Conservation (phyloP, 176 grass and related monocot species). For the Oryza rufipogon region DNA sequence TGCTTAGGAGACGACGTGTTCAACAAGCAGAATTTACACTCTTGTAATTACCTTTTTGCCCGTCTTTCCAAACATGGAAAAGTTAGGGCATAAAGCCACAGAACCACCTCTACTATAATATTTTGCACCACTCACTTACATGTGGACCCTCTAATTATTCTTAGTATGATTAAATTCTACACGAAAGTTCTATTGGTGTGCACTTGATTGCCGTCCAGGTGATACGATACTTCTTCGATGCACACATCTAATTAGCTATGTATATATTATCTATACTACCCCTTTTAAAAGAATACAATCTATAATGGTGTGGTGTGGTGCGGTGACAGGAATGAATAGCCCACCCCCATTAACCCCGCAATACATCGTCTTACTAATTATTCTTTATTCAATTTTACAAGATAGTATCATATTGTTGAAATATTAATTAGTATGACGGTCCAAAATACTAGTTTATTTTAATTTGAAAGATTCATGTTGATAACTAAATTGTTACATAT, state of each 20-base stretch:
- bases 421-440: too few species aligned
- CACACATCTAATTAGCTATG: background rate
- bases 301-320: background rate
- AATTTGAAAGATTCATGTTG: too few species aligned
- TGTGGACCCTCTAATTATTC: background rate
- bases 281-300: background rate
- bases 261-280: background rate
- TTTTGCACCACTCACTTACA: too few species aligned
- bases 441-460: too few species aligned
- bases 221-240: background rate
- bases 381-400: too few species aligned
- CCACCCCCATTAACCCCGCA: too few species aligned
- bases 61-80: constrained; percentile 26
- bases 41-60: constrained; percentile 14
- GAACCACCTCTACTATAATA: background rate
- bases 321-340: background rate
- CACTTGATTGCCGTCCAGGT: background rate
- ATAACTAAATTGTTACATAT: too few species aligned
- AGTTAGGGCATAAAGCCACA: background rate
- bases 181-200: background rate
- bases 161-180: background rate
- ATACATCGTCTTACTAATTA: too few species aligned
- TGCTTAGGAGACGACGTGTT: constrained; percentile 16
- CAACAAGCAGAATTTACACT: constrained; percentile 11
- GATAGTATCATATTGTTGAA: too few species aligned